Base-by-base conservation (phyloP, 805 yeast genomes). In the Suhomyces sp. region DNA sequence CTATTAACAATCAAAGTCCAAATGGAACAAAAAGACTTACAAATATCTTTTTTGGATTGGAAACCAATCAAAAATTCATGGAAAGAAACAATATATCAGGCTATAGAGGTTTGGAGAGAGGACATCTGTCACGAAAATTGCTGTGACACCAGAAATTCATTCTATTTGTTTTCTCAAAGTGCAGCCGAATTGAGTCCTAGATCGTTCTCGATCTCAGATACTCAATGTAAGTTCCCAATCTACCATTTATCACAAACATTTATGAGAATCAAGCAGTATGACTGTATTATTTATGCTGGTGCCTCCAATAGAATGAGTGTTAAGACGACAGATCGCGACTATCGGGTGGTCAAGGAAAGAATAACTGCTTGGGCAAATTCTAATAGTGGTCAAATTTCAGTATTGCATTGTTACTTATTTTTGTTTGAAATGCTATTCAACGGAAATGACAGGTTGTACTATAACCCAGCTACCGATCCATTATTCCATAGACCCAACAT, bases 281-380 rank as follows among this genome's bases (percentile, higher is more conserved):
- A 35, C 19, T 23, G 20, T 13, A 18, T 35, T n/a, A 35, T 35
- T 20, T 35, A 19, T 25, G 34, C 39, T n/a, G 39, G 39, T 4
- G 33, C 39, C 4, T 25, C 39, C 4, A 25, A 12, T 10, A 16
- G 39, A 12, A 35, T 35, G 34, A 30, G 17, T 25, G 39, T 35
- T 11, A 33, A 37, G 11, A 39, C 48, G 14, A 43, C 35, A 17
- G 46, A 39, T 16, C 40, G 39, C 8, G 37, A 34, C 13, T 27
- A 21, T 15, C 15, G 11, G 11, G 24, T 34, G 8, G 37, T 34
- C 11, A 24, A 34, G 12, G 23, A 19, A 8, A 22, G 37, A 19
- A 19, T 34, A 12, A 10, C n/a, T 13, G 6, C 7, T 5, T 34
- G 37, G 37, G 37, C 37, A 6, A 20, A 23, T 22, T 21, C 37